Conservation (phyloP, 108 stramenopile genomes). For the Pinguiococcus pyrenoidosus region DNA sequence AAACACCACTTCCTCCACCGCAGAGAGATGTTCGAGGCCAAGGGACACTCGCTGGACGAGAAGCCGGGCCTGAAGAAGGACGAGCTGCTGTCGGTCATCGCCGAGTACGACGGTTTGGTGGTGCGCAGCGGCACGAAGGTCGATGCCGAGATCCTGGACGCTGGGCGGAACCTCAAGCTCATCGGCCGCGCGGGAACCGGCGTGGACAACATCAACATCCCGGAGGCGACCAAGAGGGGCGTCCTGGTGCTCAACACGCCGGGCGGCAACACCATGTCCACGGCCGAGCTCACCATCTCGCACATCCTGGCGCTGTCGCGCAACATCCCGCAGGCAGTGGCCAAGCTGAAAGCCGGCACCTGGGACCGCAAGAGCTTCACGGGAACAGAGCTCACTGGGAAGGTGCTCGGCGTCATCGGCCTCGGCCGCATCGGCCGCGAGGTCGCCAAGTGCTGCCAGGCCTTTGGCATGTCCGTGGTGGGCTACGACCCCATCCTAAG, state of each 20-base stretch:
- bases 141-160: constrained; percentile 22
- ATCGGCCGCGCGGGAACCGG: constrained; percentile 24
- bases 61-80: constrained; percentile 39
- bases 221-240: constrained; percentile 27
- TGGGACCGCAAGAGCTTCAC: constrained; percentile 35
- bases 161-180: constrained; percentile 35
- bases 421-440: constrained; percentile 38
- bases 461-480: constrained; percentile 33
- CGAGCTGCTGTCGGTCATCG: constrained; percentile 29
- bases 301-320: constrained; percentile 35
- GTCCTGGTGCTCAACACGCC: constrained; percentile 39
- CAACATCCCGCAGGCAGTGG: constrained; percentile 34
- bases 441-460: constrained; percentile 35
- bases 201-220: constrained; percentile 38
- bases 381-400: constrained; percentile 29
- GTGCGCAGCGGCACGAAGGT: constrained; percentile 43
- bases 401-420: constrained; percentile 30
- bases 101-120: constrained; percentile 40
- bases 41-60: constrained; percentile 28
- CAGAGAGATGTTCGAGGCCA: constrained; percentile 24
- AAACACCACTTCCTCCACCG: too few species aligned
- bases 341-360: constrained; percentile 26
- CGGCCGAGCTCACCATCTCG: constrained; percentile 32
- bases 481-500: constrained; percentile 41
- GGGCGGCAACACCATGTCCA: constrained; percentile 38